phyloP scores from a whole-genome alignment of 192 early-diverging fungal genomes.

The Podila epicladia region DNA sequence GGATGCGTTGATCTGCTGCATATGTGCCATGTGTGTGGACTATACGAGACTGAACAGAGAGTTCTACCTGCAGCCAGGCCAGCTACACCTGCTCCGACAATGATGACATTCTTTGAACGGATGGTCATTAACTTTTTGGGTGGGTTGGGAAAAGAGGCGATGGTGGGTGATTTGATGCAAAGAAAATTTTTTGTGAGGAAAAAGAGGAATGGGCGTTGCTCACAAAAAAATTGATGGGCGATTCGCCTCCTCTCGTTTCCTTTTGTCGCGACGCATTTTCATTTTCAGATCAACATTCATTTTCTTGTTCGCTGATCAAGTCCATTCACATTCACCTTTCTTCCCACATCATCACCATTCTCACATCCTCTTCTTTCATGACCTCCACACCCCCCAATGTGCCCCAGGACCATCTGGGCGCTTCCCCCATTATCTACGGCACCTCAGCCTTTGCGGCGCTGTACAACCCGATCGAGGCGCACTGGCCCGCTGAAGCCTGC shows the following conservation, averaged over 20 bases:
- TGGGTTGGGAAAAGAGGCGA: neutral
- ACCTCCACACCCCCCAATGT: constrained; percentile 10
- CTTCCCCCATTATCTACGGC: constrained; percentile 63
- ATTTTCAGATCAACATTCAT: neutral
- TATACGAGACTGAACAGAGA: too few species aligned
- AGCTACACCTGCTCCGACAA: constrained; percentile 42
- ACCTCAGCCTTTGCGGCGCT: constrained; percentile 60
- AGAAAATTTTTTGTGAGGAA: constrained; percentile 2
- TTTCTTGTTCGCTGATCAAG: neutral
- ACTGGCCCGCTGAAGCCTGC: constrained; percentile 57
- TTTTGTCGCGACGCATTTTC: constrained; percentile 3
- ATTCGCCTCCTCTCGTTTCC: constrained; percentile 1
- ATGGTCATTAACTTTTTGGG: constrained; percentile 4
- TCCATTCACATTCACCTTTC: neutral
- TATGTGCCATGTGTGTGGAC: too few species aligned
- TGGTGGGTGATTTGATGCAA: neutral
- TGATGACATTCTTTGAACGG: constrained; percentile 12
- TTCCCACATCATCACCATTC: neutral
- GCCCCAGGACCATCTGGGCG: constrained; percentile 40
- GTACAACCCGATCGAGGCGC: constrained; percentile 58
- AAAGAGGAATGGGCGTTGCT: too few species aligned
- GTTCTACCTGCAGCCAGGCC: constrained; percentile 33
- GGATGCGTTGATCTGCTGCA: neutral
- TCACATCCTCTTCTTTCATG: neutral
- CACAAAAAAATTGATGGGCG: neutral